A percentile compares a stretch with the other conserved stretches of the same genome.
Evolutionary conservation across 2,329 filamentous ascomycete species (phyloP).

Genomic region (Colletotrichum sp.): DNA sequence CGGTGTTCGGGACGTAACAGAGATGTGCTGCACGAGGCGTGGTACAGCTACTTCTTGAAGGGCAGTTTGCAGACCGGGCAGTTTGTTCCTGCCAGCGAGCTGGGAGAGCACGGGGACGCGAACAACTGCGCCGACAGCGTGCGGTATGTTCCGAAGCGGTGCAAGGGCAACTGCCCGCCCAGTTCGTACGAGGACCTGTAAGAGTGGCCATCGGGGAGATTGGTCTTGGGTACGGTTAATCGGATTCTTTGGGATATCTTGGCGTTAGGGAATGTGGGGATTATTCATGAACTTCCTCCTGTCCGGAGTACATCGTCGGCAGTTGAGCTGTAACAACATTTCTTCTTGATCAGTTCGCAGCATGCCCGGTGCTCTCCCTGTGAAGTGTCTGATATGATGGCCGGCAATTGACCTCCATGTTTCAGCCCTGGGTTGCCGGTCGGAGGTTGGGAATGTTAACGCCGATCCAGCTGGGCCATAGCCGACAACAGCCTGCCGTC

Average conservation of each 20-base stretch:
- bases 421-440: not conserved
- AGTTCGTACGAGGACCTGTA: constrained; percentile 8
- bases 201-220: not conserved
- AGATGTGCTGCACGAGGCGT: constrained; percentile 53
- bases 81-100: constrained; percentile 47
- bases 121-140: constrained; percentile 44
- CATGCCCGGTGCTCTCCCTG: not conserved
- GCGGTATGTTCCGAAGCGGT: constrained; percentile 44
- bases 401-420: not conserved
- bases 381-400: not conserved
- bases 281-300: not conserved
- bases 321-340: not conserved
- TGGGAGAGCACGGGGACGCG: constrained; percentile 39
- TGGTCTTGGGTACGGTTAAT: not conserved
- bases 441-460: not conserved
- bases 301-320: not conserved
- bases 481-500: not conserved
- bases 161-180: constrained; percentile 17
- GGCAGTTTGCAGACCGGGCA: constrained; percentile 55
- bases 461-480: not conserved
- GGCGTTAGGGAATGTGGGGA: not conserved
- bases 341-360: not conserved
- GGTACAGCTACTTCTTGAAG: constrained; percentile 59
- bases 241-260: not conserved
- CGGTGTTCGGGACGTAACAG: constrained; percentile 41